Conservation (phyloP, 2,329 filamentous ascomycete genomes). For the Ascomycota sp. region DNA sequence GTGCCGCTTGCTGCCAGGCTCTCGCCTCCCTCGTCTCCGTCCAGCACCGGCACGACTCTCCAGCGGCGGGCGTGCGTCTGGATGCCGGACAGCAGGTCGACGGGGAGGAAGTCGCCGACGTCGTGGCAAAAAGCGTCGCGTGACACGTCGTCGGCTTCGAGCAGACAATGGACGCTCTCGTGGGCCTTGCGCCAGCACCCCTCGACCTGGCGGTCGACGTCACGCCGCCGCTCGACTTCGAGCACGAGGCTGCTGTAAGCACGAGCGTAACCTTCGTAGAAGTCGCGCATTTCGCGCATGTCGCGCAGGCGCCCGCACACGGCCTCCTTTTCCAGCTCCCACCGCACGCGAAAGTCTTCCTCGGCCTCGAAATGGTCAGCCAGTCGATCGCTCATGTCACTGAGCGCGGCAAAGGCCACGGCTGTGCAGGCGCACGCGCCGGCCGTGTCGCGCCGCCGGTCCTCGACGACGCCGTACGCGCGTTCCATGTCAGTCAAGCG, state of each 20-base stretch:
- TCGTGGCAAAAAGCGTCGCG: slow-evolving; percentile 63
- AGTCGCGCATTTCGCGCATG: slow-evolving; percentile 55
- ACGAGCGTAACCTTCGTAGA: slow-evolving; percentile 71
- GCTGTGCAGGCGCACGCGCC: slow-evolving; percentile 36
- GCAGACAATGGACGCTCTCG: slow-evolving; percentile 54
- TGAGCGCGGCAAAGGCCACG: slow-evolving; percentile 43
- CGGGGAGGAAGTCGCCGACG: slow-evolving; percentile 69
- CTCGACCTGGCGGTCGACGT: slow-evolving; percentile 53
- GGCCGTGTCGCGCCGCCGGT: slow-evolving; percentile 32
- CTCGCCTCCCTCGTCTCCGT: slow-evolving; percentile 4
- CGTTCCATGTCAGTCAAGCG: slow-evolving; percentile 58
- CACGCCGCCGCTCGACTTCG: slow-evolving; percentile 58
- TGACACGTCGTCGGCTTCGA: slow-evolving; percentile 50
- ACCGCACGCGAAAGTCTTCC: slow-evolving; percentile 41
- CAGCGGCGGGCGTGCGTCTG: slow-evolving; percentile 34
- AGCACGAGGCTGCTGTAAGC: slow-evolving; percentile 73
- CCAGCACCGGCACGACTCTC: slow-evolving; percentile 22
- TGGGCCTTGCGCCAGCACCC: slow-evolving; percentile 59
- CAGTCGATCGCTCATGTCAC: slow-evolving; percentile 45
- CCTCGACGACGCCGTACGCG: slow-evolving; percentile 41
- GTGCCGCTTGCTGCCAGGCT: not conserved
- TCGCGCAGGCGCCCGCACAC: slow-evolving; percentile 53
- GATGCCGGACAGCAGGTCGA: slow-evolving; percentile 71
- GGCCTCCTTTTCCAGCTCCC: slow-evolving; percentile 53
- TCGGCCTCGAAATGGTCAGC: slow-evolving; percentile 44